These are phyloP conservation scores for Tolypocladium guangdongense DNA, from an alignment of 2,329 filamentous ascomycete species.

Conservation along the genomic window DNA sequence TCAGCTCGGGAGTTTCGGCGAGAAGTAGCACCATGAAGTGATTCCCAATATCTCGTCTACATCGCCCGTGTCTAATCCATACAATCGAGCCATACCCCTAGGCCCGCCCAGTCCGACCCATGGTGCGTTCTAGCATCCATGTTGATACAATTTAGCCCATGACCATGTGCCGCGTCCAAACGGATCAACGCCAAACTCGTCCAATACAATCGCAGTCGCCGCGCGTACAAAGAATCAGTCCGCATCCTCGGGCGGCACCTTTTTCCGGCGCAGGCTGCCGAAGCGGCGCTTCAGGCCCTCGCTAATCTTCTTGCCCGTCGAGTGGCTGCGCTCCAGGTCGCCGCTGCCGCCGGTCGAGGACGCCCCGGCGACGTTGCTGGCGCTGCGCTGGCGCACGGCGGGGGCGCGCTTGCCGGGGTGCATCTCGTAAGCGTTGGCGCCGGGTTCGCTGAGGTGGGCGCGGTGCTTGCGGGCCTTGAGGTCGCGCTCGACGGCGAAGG, in stretches of 20 bases:
- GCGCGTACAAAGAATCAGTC: background rate
- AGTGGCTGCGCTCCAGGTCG: constrained; percentile 26
- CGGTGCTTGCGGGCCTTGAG: constrained; percentile 44
- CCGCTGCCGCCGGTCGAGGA: constrained; percentile 9
- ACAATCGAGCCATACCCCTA: background rate
- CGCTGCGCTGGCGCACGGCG: constrained; percentile 30
- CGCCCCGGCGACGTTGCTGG: constrained; percentile 24
- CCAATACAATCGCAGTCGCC: background rate
- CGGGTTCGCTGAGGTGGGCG: constrained; percentile 12
- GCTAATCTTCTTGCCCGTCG: constrained; percentile 31
- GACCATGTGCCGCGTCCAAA: background rate
- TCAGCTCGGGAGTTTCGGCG: too few species aligned
- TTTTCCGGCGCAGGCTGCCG: constrained; percentile 39
- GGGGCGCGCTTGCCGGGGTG: constrained; percentile 17
- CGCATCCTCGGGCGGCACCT: constrained; percentile 10
- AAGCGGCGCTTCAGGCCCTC: constrained; percentile 43
- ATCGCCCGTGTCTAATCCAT: background rate
- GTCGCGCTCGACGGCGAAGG: constrained; percentile 58
- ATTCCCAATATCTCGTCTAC: background rate
- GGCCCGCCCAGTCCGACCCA: too few species aligned
- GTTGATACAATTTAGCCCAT: background rate
- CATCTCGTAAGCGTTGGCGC: constrained; percentile 37
- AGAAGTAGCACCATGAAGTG: too few species aligned
- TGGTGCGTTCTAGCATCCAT: background rate
- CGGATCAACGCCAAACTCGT: background rate